Evolutionary conservation across 371 early-diverging fungal species (phyloP), one percentile per base, ranked within the genome.

Genomic region (Mucor ambiguus): DNA sequence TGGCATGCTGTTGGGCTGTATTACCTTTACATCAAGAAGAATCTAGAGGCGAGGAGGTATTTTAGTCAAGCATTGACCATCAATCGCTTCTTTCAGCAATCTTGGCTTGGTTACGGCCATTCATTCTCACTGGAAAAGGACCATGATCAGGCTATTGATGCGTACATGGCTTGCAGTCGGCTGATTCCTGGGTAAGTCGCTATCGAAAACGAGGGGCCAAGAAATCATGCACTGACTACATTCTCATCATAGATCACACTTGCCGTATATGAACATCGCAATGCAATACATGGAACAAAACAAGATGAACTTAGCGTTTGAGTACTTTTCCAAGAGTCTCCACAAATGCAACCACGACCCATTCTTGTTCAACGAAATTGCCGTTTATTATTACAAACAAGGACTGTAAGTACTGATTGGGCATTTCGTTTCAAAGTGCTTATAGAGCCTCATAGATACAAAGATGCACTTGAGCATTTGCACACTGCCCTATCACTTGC

Each of bases 1-100:
- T 93, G 92, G 92, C 90, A 86, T 69, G 90, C 89, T 8, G 90
- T 94, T 7, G 95, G 92, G 6, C 79, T 85, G 12, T 93, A 93
- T 67, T 88, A 95, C 68, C 77, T 88, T 9, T 71, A 77, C 48
- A 79, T 83, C 22, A 79, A 80, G n/a, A 80, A 88, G 49, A 78
- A 82, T 61, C 58, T 67, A 4, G 90, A 90, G 41, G 90, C 92
- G 0, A 71, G 90, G 56, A 72, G 77, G 22, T 68, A 57, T 63
- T 77, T 73, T 63, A 81, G 82, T 54, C 85, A 88, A 67, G 79
- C 91, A 1, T 79, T 90, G 0, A 69, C 76, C 0, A 79, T 90
- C 55, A 89, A 92, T 66, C 76, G 79, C 4, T 71, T 77, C 41
- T 91, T 86, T 77, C 89, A 85, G 0, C 82, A 85, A 3, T 89